Evolutionary conservation across 192 early-diverging fungal genomes (phyloP), one percentile per base, ranked within the genome.

Genomic region (Chytriomyces sp.): DNA sequence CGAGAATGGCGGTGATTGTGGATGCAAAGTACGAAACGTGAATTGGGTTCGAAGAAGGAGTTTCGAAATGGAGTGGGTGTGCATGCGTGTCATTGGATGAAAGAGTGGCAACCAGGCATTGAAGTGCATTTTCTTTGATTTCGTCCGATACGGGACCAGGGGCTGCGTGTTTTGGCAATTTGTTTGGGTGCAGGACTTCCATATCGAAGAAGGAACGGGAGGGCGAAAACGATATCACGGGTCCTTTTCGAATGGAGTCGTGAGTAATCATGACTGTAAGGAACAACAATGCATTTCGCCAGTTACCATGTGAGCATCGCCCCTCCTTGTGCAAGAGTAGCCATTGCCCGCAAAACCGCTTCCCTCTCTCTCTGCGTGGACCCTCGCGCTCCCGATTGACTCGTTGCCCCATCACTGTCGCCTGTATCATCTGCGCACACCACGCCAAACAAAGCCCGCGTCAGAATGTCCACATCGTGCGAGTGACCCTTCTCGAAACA

Each of bases 1-100:
- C 73, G 48, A 75, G 45, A 46, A 66, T 50, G 10, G 62, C 26
- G 6, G 73, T 18, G 8, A 75, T 48, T 53, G 73, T 63, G 10
- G 11, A 20, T 13, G 45, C 73, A 49, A 43, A 64, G 24, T 24
- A 26, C 16, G 73, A 45, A n/a, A 75, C n/a, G 9, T 9, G 44
- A 7, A n/a, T 45, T 23, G 62, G 7, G 23, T 66, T 20, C 47
- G 26, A 13, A 13, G 18, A 64, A 64, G 13, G 53, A 11, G 11
- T 57, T 11, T 57, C 20, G 11, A 57, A 57, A 18, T 57, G 13
- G 53, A 57, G 53, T 35, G 28, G 28, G 28, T 35, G 28, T 35
- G 0, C 28, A 35, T 35, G 28, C 28, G 28, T 35, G 28, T 35
- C 28, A 35, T 35, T 35, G 28, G 28, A 3, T 18, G 53, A 0